A percentile compares a stretch with the other conserved stretches of the same genome.
These are phyloP conservation scores for Colletotrichum euphorbiae DNA, from an alignment of 2,329 filamentous ascomycete species.

Conservation along the genomic window DNA sequence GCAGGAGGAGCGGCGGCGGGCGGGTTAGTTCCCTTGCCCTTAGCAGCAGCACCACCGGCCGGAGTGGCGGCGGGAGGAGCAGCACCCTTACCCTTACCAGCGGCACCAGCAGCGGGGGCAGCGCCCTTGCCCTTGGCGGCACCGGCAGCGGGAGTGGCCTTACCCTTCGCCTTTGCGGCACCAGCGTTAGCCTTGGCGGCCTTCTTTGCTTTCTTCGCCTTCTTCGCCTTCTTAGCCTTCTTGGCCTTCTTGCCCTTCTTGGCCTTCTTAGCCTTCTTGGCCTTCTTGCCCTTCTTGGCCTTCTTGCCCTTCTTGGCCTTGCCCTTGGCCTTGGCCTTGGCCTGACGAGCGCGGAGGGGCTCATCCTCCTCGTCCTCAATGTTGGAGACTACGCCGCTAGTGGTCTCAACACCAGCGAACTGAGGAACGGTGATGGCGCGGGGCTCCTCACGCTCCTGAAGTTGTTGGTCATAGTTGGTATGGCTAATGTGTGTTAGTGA, in stretches of 20 bases:
- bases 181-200: constrained; percentile 16
- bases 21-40: constrained; percentile 26
- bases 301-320: constrained; percentile 33
- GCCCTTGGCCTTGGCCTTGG: too few relatives aligned
- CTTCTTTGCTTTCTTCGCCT: constrained; percentile 28
- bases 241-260: constrained; percentile 34
- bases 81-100: constrained; percentile 26
- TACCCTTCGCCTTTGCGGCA: constrained; percentile 25
- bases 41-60: constrained; percentile 25
- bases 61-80: constrained; percentile 19
- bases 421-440: constrained; percentile 33
- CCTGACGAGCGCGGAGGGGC: constrained; percentile 30
- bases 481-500: background rate
- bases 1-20: constrained; percentile 8
- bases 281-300: constrained; percentile 29
- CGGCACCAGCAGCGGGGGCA: constrained; percentile 14
- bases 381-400: constrained; percentile 29
- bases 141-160: constrained; percentile 16
- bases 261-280: constrained; percentile 24
- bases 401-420: constrained; percentile 33
- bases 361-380: constrained; percentile 18
- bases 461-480: constrained; percentile 29
- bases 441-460: constrained; percentile 30
- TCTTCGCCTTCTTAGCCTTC: constrained; percentile 30
- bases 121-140: constrained; percentile 28